These are phyloP conservation scores for Gremmenia infestans DNA, from an alignment of 2,329 filamentous ascomycete species.

Conservation along the genomic window DNA sequence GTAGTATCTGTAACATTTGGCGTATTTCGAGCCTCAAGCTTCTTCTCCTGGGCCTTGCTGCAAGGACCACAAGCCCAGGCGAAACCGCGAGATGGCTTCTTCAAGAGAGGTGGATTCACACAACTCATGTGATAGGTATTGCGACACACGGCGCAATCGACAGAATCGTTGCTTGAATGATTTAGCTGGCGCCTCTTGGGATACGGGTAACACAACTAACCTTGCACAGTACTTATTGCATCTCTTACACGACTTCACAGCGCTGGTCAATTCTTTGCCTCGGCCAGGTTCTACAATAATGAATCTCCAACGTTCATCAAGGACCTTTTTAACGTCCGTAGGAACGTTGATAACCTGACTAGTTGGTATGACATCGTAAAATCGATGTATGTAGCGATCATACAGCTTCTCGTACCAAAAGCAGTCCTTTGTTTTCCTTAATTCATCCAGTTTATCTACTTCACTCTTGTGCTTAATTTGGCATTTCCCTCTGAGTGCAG, in stretches of 20 bases:
- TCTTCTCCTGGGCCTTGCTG: conserved; percentile 91
- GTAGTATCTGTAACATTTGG: conserved; percentile 66
- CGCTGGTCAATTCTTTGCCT: conserved; percentile 91
- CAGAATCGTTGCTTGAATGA: conserved; percentile 73
- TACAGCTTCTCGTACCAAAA: conserved; percentile 99
- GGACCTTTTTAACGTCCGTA: conserved; percentile 86
- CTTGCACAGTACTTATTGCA: conserved; percentile 88
- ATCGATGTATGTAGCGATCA: conserved; percentile 96
- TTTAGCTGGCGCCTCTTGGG: conserved; percentile 5
- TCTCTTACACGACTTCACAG: conserved; percentile 92
- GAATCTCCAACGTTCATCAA: conserved; percentile 95
- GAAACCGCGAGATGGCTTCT: conserved; percentile 95
- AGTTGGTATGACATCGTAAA: conserved; percentile 94
- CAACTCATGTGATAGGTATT: conserved; percentile 99
- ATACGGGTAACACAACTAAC: conserved; percentile 46
- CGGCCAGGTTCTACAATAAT: conserved; percentile 91
- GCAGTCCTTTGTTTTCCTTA: conserved; percentile 76
- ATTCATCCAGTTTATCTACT: conserved; percentile 75
- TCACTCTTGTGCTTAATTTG: conserved; percentile 84
- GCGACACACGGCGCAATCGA: conserved; percentile 92
- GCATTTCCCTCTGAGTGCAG: conserved; percentile 89
- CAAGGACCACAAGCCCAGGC: conserved; percentile 97
- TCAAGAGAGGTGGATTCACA: conserved; percentile 83
- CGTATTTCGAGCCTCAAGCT: conserved; percentile 83
- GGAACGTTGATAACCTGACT: conserved; percentile 93